Percentiles rank a stretch among this genome's conserved stretches.
phyloP scores from a whole-genome alignment of 2,329 filamentous ascomycete species.

The Aspergillus latus region DNA sequence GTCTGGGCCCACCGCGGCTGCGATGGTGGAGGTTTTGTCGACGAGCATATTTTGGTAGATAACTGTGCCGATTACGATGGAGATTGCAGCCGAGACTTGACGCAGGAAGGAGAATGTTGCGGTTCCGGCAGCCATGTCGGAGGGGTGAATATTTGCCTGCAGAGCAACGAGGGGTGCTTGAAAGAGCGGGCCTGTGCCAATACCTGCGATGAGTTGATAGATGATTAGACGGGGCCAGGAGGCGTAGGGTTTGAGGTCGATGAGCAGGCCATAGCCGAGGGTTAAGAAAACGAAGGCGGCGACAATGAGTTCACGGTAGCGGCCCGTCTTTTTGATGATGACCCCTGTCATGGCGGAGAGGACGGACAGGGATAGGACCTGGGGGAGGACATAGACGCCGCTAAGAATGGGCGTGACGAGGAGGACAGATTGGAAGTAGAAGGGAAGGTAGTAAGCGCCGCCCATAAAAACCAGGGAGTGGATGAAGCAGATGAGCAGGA shows the following conservation, averaged over 20 bases:
- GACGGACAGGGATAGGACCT: slow-evolving; percentile 66
- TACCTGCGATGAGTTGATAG: slow-evolving; percentile 61
- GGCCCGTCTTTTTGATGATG: slow-evolving; percentile 71
- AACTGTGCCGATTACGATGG: slow-evolving; percentile 59
- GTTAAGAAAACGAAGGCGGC: slow-evolving; percentile 59
- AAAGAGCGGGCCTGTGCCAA: slow-evolving; percentile 63
- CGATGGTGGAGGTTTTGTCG: slow-evolving; percentile 31
- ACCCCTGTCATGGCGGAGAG: slow-evolving; percentile 62
- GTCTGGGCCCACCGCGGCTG: slow-evolving; percentile 31
- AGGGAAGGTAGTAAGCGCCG: slow-evolving; percentile 74
- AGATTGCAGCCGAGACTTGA: slow-evolving; percentile 58
- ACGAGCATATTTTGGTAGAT: slow-evolving; percentile 44
- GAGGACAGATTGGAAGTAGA: slow-evolving; percentile 80
- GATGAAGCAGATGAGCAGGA: slow-evolving; percentile 66
- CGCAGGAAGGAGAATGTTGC: slow-evolving; percentile 62
- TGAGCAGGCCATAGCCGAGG: slow-evolving; percentile 66
- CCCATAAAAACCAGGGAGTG: slow-evolving; percentile 78
- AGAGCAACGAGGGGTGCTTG: slow-evolving; percentile 63
- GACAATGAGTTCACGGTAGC: slow-evolving; percentile 63
- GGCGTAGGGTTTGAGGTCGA: slow-evolving; percentile 56
- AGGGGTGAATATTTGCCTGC: slow-evolving; percentile 60
- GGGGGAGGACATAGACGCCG: slow-evolving; percentile 72
- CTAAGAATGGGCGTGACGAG: slow-evolving; percentile 67
- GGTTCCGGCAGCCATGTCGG: slow-evolving; percentile 64
- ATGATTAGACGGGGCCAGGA: slow-evolving; percentile 52